Evolutionary conservation across 257 asterid species (phyloP), one percentile per base, ranked within the genome.

Genomic region (Nicotiana obtusifolia): DNA sequence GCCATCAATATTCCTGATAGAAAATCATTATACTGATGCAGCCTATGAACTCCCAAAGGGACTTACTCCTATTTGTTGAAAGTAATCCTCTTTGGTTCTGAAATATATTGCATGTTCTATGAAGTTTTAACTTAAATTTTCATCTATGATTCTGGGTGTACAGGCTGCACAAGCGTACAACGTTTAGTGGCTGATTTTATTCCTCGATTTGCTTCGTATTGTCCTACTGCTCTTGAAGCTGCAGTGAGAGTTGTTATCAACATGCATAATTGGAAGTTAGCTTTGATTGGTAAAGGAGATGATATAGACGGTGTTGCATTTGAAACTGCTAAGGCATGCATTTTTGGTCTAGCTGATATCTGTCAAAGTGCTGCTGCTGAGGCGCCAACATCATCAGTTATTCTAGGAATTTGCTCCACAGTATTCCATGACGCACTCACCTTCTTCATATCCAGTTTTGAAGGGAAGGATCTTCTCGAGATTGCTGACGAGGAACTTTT

Each of bases 311-410:
- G 91, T 86, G 87, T 89, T 86, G 90, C 95, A 37, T 93, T 88
- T 88, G 97, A 92, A 89, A 90, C 94, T 89, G 93, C 94, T 20
- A 92, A 89, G 86, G 88, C 92, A 84, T 95, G 97, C 91, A 85
- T 91, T 78, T 89, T 88, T 78, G 98, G 97, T 76, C 87, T 95
- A 67, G 91, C 88, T 82, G 94, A 90, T 84, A 90, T 95, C 68
- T 91, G 95, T 84, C 85, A 81, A 64, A 90, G 92, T 87, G 97
- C 93, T 83, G 88, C 92, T n/a, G 79, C 81, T 54, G 88, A 84
- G 83, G 89, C 91, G 54, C 86, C 88, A 65, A 85, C 85, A 84
- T 91, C 97, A 86, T 86, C 94, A 73, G 88, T 86, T 87, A 81
- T 81, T 83, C 93, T 83, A 66, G 92, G 92, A 84, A 90, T 85